Evolutionary conservation across 768 basidiomycete genomes (phyloP).

Genomic region (Termitomyces sp.): DNA sequence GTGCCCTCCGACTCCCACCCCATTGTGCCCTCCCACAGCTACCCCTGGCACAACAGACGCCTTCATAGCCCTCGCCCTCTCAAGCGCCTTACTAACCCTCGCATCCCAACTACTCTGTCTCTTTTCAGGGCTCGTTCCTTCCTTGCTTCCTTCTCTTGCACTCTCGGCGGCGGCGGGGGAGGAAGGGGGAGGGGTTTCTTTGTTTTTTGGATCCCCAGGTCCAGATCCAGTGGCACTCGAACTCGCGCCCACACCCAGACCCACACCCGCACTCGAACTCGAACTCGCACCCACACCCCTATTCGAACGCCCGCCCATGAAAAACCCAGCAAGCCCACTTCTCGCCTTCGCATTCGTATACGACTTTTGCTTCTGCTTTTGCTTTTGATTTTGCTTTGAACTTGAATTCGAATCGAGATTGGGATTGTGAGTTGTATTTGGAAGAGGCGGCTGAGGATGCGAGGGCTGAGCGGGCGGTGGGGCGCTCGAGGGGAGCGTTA

Average conservation of each 20-base stretch:
- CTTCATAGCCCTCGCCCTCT: constrained; percentile 2
- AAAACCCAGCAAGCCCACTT: too few species aligned
- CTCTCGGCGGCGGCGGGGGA: neutral
- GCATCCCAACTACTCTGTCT: constrained; percentile 12
- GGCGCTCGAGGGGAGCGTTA: neutral
- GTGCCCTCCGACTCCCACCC: too few species aligned
- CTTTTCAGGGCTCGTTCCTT: neutral
- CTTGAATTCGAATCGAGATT: too few species aligned
- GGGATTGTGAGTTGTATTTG: too few species aligned
- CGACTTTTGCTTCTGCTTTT: too few species aligned
- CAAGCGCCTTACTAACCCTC: constrained; percentile 15
- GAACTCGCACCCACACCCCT: too few species aligned
- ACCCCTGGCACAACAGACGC: too few species aligned
- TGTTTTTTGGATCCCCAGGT: too few species aligned
- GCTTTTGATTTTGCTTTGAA: too few species aligned
- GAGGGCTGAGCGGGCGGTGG: neutral
- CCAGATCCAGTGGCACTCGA: neutral
- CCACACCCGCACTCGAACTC: neutral
- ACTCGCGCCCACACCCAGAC: neutral
- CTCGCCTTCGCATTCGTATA: neutral
- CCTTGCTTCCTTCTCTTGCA: neutral
- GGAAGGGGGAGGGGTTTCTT: neutral
- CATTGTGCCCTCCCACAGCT: neutral
- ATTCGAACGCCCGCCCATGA: too few species aligned
- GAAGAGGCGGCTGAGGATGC: too few species aligned